Evolutionary conservation across 1,284 basidiomycete genomes (phyloP).

Genomic region (Austroboletus novae-zelandiae): DNA sequence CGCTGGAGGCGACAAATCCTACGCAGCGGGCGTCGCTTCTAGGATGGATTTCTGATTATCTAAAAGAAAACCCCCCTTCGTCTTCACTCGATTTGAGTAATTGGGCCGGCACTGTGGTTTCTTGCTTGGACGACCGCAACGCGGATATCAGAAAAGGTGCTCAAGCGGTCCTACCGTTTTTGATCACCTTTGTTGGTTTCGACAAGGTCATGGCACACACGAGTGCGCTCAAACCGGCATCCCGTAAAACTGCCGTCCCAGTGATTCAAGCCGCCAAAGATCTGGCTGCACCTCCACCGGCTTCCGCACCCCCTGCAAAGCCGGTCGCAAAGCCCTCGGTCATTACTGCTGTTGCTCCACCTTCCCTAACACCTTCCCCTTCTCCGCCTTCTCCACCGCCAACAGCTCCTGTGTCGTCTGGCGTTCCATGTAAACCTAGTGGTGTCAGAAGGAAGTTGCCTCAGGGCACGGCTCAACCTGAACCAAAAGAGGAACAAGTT

Average conservation of each 20-base stretch:
- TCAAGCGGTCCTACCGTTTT: conserved; percentile 74
- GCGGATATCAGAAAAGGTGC: conserved; percentile 92
- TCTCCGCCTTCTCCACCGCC: conserved; percentile 38
- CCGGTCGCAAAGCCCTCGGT: conserved; percentile 23
- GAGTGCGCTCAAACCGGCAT: conserved; percentile 88
- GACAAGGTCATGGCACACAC: conserved; percentile 88
- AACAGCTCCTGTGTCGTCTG: conserved; percentile 28
- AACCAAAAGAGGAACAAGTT: conserved; percentile 57
- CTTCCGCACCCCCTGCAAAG: conserved; percentile 26
- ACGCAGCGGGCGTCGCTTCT: conserved; percentile 83
- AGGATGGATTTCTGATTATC: conserved; percentile 82
- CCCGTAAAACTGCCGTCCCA: conserved; percentile 80
- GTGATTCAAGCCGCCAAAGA: conserved; percentile 80
- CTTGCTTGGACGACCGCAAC: conserved; percentile 89
- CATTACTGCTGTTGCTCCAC: conserved; percentile 2
- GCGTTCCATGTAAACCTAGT: conserved; percentile 46
- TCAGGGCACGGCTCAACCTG: conserved; percentile 57
- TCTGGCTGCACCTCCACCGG: conserved; percentile 29
- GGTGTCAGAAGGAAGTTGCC: conserved; percentile 73
- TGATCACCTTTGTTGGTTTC: conserved; percentile 80
- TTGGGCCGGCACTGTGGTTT: conserved; percentile 72
- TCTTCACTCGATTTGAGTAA: conserved; percentile 70
- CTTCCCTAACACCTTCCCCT: conserved; percentile 20
- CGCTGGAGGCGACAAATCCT: conserved; percentile 87
- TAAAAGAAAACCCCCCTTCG: conserved; percentile 62